These are phyloP conservation scores for Podaxis pistillaris DNA, from an alignment of 768 basidiomycete species.

Conservation along the genomic window DNA sequence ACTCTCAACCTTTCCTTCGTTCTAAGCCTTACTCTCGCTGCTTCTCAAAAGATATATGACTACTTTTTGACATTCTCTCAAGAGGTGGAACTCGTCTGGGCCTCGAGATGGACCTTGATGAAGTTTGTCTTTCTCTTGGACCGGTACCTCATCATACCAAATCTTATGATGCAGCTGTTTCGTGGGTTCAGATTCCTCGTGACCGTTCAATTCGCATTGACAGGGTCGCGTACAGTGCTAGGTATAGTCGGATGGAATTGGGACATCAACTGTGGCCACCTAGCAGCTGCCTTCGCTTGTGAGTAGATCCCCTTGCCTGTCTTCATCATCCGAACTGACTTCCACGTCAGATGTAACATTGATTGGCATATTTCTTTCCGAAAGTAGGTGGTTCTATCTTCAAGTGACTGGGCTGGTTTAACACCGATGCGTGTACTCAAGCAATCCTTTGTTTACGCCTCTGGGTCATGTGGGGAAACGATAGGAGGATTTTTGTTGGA, in stretches of 20 bases:
- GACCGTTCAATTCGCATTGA: neutral
- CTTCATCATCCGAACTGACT: neutral
- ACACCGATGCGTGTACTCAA: neutral
- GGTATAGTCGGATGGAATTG: no score
- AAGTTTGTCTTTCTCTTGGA: slow-evolving; percentile 25
- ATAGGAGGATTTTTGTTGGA: neutral
- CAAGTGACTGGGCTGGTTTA: neutral
- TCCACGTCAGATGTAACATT: neutral
- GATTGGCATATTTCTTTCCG: neutral
- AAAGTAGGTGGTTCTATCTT: neutral
- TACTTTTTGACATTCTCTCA: slow-evolving; percentile 21
- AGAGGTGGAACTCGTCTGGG: slow-evolving; percentile 25
- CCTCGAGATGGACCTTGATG: slow-evolving; percentile 20
- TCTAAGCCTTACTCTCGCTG: neutral
- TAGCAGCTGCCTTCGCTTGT: neutral
- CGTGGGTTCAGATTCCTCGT: neutral
- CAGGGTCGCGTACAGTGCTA: neutral
- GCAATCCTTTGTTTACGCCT: neutral
- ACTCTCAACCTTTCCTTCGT: neutral
- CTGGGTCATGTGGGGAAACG: neutral
- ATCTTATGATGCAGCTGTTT: slow-evolving; percentile 13
- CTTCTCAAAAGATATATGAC: slow-evolving; percentile 14
- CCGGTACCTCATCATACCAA: slow-evolving; percentile 26
- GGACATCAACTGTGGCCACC: neutral
- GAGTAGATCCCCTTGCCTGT: neutral